These are phyloP conservation scores for Sequoia sempervirens DNA, from an alignment of 75 land plant genomes.

Conservation along the genomic window DNA sequence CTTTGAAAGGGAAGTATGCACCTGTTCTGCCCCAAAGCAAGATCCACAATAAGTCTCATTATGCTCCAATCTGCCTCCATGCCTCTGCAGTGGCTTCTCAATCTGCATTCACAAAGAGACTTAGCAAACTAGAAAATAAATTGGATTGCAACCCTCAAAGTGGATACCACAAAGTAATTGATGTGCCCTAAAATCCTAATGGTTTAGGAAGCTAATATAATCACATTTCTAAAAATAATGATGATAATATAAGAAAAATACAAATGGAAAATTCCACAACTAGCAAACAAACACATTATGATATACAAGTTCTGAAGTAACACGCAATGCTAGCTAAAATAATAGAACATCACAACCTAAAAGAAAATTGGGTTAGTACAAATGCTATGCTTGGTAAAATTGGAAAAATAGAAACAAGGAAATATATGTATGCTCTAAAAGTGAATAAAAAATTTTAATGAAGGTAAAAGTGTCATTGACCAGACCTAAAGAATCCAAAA, in stretches of 20 bases:
- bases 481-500: no score
- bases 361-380: background rate
- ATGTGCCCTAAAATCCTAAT: background rate
- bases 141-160: background rate
- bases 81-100: constrained; percentile 84
- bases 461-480: background rate
- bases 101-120: constrained; percentile 39
- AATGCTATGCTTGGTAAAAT: background rate
- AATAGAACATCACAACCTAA: background rate
- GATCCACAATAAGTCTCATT: constrained; percentile 97
- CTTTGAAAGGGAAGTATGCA: constrained; percentile 20
- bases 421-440: background rate
- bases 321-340: background rate
- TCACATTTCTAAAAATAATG: background rate
- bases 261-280: background rate
- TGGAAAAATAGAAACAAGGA: background rate
- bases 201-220: background rate
- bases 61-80: constrained; percentile 94
- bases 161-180: background rate
- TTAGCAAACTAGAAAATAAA: constrained; percentile 8
- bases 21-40: constrained; percentile 92
- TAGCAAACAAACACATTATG: background rate
- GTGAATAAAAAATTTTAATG: background rate
- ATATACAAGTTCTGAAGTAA: background rate
- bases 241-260: constrained; percentile 3